These are phyloP conservation scores for Penicillium vulpinum DNA, from an alignment of 2,329 filamentous ascomycete species.

Conservation along the genomic window DNA sequence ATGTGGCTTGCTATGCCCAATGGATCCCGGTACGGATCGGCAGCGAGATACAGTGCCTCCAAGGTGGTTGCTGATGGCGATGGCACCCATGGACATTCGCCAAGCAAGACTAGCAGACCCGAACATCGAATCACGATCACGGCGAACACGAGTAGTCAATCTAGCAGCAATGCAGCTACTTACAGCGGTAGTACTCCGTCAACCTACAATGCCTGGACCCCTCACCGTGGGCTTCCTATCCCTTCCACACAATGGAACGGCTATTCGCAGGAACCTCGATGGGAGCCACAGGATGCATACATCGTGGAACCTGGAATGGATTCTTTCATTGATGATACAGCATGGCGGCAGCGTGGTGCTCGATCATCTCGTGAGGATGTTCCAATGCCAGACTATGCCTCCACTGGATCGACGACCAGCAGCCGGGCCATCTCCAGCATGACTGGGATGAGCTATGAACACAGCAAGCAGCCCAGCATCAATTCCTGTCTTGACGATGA, in stretches of 20 bases:
- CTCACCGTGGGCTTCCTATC: conserved; percentile 33
- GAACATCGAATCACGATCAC: conserved; percentile 22
- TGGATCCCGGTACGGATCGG: conserved; percentile 35
- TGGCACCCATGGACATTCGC: conserved; percentile 62
- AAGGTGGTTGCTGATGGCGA: conserved; percentile 55
- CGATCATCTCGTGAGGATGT: conserved; percentile 47
- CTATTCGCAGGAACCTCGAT: conserved; percentile 28
- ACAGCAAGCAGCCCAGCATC: conserved; percentile 43
- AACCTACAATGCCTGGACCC: conserved; percentile 28
- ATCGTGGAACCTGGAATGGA: conserved; percentile 46
- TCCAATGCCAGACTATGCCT: conserved; percentile 53
- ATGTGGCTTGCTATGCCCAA: conserved; percentile 62
- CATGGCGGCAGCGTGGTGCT: conserved; percentile 31
- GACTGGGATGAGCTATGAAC: conserved; percentile 44
- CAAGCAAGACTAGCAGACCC: conserved; percentile 41
- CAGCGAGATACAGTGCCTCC: conserved; percentile 29
- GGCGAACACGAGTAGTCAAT: conserved; percentile 18
- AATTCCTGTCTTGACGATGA: conserved; percentile 38
- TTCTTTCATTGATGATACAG: conserved; percentile 32
- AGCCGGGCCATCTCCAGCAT: conserved; percentile 45
- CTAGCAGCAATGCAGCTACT: conserved; percentile 10
- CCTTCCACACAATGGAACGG: conserved; percentile 29
- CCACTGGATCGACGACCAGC: conserved; percentile 37
- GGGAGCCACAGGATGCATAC: conserved; percentile 28
- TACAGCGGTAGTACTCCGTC: conserved; percentile 15